phyloP scores from a whole-genome alignment of 345 rosid species.

The Syzygium aromaticum region DNA sequence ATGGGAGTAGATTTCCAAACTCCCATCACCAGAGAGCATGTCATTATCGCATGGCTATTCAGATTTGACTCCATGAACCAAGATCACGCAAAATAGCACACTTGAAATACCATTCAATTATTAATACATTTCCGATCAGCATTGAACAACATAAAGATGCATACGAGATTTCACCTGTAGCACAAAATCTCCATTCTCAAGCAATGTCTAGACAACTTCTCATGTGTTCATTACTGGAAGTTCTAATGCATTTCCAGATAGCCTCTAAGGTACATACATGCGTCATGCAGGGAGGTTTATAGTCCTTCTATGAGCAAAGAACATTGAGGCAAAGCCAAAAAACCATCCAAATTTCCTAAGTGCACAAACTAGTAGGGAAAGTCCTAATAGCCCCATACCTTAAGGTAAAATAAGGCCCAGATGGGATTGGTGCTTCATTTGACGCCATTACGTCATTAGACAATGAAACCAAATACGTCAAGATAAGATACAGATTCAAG shows the following conservation, averaged over 20 bases:
- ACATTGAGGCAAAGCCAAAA: neutral
- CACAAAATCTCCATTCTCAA: neutral
- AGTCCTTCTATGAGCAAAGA: neutral
- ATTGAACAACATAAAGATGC: neutral
- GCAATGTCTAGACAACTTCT: neutral
- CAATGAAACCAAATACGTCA: neutral
- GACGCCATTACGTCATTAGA: neutral
- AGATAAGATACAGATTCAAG: neutral
- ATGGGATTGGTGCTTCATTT: neutral
- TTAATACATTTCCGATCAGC: neutral
- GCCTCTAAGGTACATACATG: neutral
- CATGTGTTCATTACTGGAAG: neutral
- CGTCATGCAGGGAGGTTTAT: neutral
- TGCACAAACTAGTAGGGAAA: neutral
- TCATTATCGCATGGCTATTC: neutral
- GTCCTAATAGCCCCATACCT: neutral
- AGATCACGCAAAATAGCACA: neutral
- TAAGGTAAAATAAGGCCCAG: neutral
- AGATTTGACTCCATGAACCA: neutral
- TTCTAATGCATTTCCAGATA: neutral
- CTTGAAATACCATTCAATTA: neutral
- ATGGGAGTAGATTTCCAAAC: neutral
- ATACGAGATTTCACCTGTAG: neutral
- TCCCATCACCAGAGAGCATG: neutral
- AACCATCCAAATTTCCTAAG: neutral